A percentile compares a stretch with the other conserved stretches of the same genome.
phyloP scores from a whole-genome alignment of 352 stramenopile genomes.

The Phytophthora lateralis region DNA sequence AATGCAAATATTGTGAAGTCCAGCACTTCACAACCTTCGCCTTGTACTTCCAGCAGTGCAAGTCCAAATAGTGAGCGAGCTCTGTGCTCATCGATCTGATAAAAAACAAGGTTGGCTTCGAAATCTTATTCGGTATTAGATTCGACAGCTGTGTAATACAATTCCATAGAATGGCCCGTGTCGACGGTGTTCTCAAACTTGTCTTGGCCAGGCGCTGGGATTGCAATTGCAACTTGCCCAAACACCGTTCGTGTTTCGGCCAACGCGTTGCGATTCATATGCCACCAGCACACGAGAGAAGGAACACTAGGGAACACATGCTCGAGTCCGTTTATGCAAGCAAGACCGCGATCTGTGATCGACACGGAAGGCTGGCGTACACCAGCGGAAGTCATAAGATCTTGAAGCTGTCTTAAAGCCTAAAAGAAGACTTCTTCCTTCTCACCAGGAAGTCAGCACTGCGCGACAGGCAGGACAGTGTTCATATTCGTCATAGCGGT shows the following conservation, averaged over 20 bases:
- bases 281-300: constrained; percentile 11
- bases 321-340: constrained; percentile 18
- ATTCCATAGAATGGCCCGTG: not conserved
- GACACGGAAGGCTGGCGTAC: constrained; percentile 1
- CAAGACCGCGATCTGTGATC: constrained; percentile 13
- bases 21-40: too few species aligned
- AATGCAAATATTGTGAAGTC: too few species aligned
- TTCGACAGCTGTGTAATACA: not conserved
- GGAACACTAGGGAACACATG: not conserved
- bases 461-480: too few species aligned
- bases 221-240: constrained; percentile 10
- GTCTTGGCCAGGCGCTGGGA: constrained; percentile 7
- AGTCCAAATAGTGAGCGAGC: too few species aligned
- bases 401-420: not conserved
- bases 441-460: constrained; percentile 1
- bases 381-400: not conserved
- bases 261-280: constrained; percentile 20
- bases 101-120: too few species aligned
- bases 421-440: too few species aligned
- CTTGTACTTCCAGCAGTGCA: too few species aligned
- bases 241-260: not conserved
- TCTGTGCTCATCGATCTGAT: too few species aligned
- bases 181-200: constrained; percentile 7
- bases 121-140: too few species aligned
- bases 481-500: too few species aligned